Conservation (phyloP, 2,329 filamentous ascomycete species). For the Aspergillus viridinutans region DNA sequence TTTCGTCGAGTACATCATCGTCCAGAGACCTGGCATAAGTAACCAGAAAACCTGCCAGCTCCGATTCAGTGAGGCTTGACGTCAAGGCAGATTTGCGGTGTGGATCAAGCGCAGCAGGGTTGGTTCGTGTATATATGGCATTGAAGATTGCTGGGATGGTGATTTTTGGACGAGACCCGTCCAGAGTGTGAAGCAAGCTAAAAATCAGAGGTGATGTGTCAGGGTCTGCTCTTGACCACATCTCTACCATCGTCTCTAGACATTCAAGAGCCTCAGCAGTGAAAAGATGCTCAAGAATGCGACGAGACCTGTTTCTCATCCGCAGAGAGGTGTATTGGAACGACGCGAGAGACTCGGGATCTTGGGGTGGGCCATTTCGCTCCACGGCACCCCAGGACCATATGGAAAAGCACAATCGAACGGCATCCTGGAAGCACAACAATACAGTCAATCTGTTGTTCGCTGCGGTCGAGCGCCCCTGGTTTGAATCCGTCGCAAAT, state of each 20-base stretch:
- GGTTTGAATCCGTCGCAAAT: constrained; percentile 72
- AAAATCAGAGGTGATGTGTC: constrained; percentile 65
- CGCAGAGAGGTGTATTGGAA: constrained; percentile 87
- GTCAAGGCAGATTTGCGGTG: constrained; percentile 83
- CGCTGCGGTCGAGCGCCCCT: constrained; percentile 76
- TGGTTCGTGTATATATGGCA: constrained; percentile 90
- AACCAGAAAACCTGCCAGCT: constrained; percentile 83
- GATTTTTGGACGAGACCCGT: constrained; percentile 84
- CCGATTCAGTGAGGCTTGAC: constrained; percentile 74
- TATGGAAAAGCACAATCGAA: constrained; percentile 85
- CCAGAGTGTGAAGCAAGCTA: constrained; percentile 82
- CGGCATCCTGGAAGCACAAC: constrained; percentile 93
- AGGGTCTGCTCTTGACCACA: constrained; percentile 63
- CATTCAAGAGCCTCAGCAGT: constrained; percentile 89
- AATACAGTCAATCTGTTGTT: constrained; percentile 91
- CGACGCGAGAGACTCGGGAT: constrained; percentile 68
- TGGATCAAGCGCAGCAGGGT: constrained; percentile 72
- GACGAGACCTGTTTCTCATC: constrained; percentile 82
- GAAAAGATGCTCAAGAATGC: constrained; percentile 88
- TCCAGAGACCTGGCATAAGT: constrained; percentile 87
- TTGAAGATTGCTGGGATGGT: constrained; percentile 94
- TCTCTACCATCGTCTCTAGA: constrained; percentile 80
- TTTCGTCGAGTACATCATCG: constrained; percentile 96
- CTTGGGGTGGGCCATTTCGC: constrained; percentile 45
- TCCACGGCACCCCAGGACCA: constrained; percentile 83